Conservation (phyloP, 2,329 filamentous ascomycete species). For the Xylaria polymorpha region DNA sequence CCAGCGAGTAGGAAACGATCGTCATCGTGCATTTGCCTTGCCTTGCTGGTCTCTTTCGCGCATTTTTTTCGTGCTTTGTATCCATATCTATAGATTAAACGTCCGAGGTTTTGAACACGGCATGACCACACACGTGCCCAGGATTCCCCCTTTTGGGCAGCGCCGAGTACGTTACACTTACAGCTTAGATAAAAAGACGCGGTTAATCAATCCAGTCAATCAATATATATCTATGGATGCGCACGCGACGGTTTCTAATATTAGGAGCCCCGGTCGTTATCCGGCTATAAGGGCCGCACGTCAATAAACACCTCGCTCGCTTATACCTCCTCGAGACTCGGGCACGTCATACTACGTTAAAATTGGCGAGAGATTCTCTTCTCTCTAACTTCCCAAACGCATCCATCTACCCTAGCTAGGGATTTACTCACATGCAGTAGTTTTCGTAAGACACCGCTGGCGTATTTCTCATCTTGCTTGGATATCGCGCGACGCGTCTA, state of each 20-base stretch:
- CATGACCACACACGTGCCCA: neutral
- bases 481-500: neutral
- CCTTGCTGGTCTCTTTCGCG: neutral
- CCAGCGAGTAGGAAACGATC: conserved; percentile 26
- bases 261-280: neutral
- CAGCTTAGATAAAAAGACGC: neutral
- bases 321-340: neutral
- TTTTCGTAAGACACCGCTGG: neutral
- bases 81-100: conserved; percentile 15
- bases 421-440: neutral
- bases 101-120: neutral
- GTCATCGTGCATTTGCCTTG: conserved; percentile 23
- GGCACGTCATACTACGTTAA: neutral
- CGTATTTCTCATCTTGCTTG: neutral
- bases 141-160: neutral
- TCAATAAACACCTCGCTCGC: neutral
- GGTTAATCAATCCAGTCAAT: conserved; percentile 19
- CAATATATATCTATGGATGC: neutral
- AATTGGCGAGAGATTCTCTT: neutral
- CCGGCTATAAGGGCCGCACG: conserved; percentile 30
- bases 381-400: neutral
- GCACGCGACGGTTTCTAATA: neutral
- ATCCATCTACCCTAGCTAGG: neutral
- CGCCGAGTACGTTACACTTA: neutral
- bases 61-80: neutral